Percentiles rank a stretch among this genome's conserved stretches.
Conservation (phyloP, 2,329 filamentous ascomycete species). For the Didymella segeticola region DNA sequence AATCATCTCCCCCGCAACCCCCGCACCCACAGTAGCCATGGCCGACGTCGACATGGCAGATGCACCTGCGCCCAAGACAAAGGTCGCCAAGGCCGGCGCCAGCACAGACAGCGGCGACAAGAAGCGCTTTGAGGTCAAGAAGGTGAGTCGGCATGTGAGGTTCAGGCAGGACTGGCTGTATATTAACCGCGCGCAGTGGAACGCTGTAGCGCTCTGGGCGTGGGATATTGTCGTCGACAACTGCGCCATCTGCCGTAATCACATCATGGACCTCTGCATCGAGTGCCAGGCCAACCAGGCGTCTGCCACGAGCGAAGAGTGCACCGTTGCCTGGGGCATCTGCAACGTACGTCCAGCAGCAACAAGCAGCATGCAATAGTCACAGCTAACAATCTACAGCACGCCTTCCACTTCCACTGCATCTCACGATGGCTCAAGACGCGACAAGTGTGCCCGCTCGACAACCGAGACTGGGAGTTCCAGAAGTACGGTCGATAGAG, state of each 20-base stretch:
- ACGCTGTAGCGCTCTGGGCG: slow-evolving; percentile 96
- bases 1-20: slow-evolving; percentile 23
- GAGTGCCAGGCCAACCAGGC: slow-evolving; percentile 99
- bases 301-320: slow-evolving; percentile 95
- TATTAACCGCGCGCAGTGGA: slow-evolving; percentile 72
- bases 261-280: slow-evolving; percentile 99
- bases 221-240: slow-evolving; percentile 99
- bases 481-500: slow-evolving; percentile 87
- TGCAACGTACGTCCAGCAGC: slow-evolving; percentile 86
- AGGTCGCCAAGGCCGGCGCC: slow-evolving; percentile 58
- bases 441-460: slow-evolving; percentile 95
- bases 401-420: slow-evolving; percentile 99
- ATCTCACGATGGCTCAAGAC: slow-evolving; percentile 99
- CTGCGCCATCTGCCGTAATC: slow-evolving; percentile 98
- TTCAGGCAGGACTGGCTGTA: slow-evolving; percentile 8
- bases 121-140: slow-evolving; percentile 99
- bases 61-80: slow-evolving; percentile 65
- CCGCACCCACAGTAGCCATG: slow-evolving; percentile 62
- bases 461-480: slow-evolving; percentile 99
- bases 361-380: not conserved
- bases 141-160: slow-evolving; percentile 64
- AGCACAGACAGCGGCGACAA: slow-evolving; percentile 68
- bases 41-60: slow-evolving; percentile 98
- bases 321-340: slow-evolving; percentile 98
- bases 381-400: slow-evolving; percentile 64